phyloP scores from a whole-genome alignment of 345 rosid species.

The Stellera chamaejasme region DNA sequence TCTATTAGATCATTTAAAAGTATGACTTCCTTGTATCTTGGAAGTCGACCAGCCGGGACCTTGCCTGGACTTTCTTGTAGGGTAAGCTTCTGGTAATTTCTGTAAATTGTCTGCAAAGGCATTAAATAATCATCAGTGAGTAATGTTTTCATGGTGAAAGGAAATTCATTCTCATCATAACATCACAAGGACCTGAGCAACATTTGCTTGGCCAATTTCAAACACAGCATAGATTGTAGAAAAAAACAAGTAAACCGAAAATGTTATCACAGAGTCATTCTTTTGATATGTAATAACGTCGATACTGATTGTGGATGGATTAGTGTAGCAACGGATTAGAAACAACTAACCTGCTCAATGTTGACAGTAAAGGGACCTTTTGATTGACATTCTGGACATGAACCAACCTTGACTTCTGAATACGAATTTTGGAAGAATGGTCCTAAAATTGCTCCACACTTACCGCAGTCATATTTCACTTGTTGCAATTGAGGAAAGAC shows the following conservation, averaged over 20 bases:
- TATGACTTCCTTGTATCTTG: conserved; percentile 98
- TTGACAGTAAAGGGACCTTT: conserved; percentile 96
- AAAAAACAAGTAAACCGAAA: too few species aligned
- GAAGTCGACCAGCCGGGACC: conserved; percentile 98
- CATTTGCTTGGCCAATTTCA: too few species aligned
- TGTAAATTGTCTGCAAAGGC: conserved; percentile 72
- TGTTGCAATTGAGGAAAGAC: conserved; percentile 97
- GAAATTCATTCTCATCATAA: too few species aligned
- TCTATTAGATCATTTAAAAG: conserved; percentile 87
- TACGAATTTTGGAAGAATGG: conserved; percentile 97
- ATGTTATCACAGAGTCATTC: background rate
- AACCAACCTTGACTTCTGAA: conserved; percentile 97
- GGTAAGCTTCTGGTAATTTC: conserved; percentile 94
- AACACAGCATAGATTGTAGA: too few species aligned
- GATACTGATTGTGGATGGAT: background rate
- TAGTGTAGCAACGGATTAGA: background rate
- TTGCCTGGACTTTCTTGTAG: conserved; percentile 99
- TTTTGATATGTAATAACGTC: background rate
- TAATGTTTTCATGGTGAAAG: too few species aligned
- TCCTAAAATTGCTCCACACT: conserved; percentile 86
- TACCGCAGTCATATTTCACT: conserved; percentile 96
- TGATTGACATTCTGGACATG: conserved; percentile 97
- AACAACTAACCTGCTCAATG: conserved; percentile 66
- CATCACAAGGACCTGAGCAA: too few species aligned
- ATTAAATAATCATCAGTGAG: background rate